These are phyloP conservation scores for Pilobolus umbonatus DNA, from an alignment of 192 early-diverging fungal genomes.

Conservation along the genomic window DNA sequence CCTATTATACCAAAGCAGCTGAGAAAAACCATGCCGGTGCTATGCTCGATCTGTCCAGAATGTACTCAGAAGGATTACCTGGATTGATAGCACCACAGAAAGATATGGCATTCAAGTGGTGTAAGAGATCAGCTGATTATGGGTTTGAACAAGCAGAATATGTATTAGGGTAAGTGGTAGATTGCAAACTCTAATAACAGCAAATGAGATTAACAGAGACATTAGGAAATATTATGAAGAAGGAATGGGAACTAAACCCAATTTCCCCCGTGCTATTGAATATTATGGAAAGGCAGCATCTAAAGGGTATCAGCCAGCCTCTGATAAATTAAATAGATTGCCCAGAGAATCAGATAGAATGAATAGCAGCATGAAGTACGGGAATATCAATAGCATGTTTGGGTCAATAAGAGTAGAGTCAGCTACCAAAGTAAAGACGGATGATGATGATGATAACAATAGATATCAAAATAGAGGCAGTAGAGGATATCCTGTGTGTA, in stretches of 20 bases:
- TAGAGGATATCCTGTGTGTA: too few species aligned
- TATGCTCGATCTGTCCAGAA: constrained; percentile 82
- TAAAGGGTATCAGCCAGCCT: constrained; percentile 28
- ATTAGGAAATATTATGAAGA: constrained; percentile 35
- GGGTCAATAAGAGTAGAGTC: not conserved
- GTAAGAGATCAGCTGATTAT: constrained; percentile 72
- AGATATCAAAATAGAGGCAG: too few species aligned
- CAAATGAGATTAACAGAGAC: not conserved
- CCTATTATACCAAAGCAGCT: constrained; percentile 79
- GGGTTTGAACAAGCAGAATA: constrained; percentile 78
- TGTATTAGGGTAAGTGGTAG: constrained; percentile 72
- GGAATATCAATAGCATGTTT: not conserved
- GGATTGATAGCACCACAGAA: constrained; percentile 12
- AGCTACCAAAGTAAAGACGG: not conserved
- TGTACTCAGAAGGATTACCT: constrained; percentile 69
- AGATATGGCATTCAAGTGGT: constrained; percentile 73
- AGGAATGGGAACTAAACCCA: constrained; percentile 16
- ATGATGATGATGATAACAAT: not conserved
- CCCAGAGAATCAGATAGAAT: not conserved
- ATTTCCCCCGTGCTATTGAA: constrained; percentile 27
- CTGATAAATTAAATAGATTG: constrained; percentile 26
- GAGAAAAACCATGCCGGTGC: constrained; percentile 73
- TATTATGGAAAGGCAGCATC: constrained; percentile 34
- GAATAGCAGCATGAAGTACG: not conserved
- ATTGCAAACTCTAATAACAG: too few species aligned